phyloP scores from a whole-genome alignment of 208 protist species.

The Acanthamoeba royreba region DNA sequence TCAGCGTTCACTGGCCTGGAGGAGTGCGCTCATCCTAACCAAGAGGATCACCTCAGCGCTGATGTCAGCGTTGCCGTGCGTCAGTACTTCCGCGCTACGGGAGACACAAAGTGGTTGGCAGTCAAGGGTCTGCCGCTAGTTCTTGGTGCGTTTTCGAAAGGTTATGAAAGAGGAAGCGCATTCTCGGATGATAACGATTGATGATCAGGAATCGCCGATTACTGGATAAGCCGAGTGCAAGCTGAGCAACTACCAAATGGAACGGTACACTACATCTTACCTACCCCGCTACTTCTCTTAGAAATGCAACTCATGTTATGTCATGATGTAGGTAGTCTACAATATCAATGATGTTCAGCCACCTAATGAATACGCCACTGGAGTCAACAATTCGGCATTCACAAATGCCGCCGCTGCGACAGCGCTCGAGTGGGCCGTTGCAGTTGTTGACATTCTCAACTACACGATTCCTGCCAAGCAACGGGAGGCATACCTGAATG shows the following conservation, averaged over 20 bases:
- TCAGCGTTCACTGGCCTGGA: neutral
- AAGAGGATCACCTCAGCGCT: slow-evolving; percentile 42
- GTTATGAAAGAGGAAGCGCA: no score
- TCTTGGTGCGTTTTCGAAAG: neutral
- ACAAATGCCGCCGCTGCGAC: neutral
- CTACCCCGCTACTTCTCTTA: no score
- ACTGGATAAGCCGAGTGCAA: neutral
- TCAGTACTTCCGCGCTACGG: slow-evolving; percentile 18
- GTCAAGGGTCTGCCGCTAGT: slow-evolving; percentile 12
- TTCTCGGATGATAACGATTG: neutral
- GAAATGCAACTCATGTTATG: no score
- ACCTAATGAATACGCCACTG: slow-evolving; percentile 30
- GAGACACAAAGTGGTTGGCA: neutral
- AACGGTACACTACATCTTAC: neutral
- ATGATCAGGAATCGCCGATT: neutral
- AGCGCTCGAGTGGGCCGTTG: neutral
- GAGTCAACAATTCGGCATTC: slow-evolving; percentile 26
- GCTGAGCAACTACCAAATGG: neutral
- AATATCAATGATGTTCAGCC: slow-evolving; percentile 33
- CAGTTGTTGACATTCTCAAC: neutral
- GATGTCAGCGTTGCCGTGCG: slow-evolving; percentile 14
- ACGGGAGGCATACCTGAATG: neutral
- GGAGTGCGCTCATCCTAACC: slow-evolving; percentile 32
- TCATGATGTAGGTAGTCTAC: neutral
- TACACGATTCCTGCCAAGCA: neutral